Evolutionary conservation across 768 basidiomycete genomes (phyloP).

Genomic region (Tulasnella sp.): DNA sequence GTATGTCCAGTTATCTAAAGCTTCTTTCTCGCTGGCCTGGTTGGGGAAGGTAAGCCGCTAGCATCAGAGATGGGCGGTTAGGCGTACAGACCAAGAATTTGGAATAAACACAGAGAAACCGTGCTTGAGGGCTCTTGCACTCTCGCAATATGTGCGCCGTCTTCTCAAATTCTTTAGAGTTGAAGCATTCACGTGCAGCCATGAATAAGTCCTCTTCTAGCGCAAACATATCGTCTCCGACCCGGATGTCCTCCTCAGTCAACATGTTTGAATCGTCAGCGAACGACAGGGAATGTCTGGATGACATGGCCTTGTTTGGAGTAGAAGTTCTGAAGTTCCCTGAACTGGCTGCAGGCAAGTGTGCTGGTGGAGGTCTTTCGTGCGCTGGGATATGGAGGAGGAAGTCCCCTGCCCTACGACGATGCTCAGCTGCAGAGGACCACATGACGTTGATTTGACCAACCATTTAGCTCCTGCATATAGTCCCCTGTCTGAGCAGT

Average conservation of each 20-base stretch:
- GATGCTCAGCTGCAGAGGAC: constrained; percentile 4
- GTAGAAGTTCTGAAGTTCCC: constrained; percentile 23
- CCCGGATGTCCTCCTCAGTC: constrained; percentile 33
- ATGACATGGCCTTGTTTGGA: constrained; percentile 4
- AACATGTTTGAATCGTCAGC: constrained; percentile 29
- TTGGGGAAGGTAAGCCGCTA: not conserved
- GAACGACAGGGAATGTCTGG: constrained; percentile 20
- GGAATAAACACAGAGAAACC: constrained; percentile 75
- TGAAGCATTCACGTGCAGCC: constrained; percentile 68
- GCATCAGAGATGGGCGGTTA: not conserved
- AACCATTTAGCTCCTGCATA: constrained; percentile 74
- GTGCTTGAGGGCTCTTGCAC: constrained; percentile 66
- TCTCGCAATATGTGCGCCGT: constrained; percentile 60
- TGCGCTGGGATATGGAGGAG: constrained; percentile 40
- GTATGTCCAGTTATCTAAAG: constrained; percentile 69
- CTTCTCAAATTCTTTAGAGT: constrained; percentile 72
- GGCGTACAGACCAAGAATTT: constrained; percentile 69
- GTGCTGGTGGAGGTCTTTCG: constrained; percentile 16
- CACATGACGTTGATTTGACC: constrained; percentile 27
- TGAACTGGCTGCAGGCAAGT: constrained; percentile 19
- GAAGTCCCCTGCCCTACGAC: constrained; percentile 69
- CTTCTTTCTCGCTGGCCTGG: constrained; percentile 78
- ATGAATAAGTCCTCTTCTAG: constrained; percentile 66
- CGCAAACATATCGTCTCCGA: constrained; percentile 35
- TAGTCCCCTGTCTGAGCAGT: constrained; percentile 71